Percentiles rank a stretch among this genome's conserved stretches.
phyloP scores from a whole-genome alignment of 805 yeast species.

The Barnettozyma populi region DNA sequence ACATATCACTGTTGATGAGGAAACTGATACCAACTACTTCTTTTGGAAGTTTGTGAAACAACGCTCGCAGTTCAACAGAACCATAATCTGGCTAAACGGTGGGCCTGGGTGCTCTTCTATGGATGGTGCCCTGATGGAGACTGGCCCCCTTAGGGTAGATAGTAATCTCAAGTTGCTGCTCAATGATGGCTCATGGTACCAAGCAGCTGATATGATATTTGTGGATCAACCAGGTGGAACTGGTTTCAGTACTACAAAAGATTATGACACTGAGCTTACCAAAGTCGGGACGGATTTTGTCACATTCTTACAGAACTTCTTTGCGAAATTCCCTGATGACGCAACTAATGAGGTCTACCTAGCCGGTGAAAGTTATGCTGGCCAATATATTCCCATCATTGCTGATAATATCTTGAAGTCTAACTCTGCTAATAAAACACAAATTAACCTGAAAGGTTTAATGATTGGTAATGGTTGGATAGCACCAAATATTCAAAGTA shows the following conservation, averaged over 20 bases:
- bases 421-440: conserved; percentile 27
- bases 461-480: conserved; percentile 94
- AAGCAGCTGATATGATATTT: conserved; percentile 69
- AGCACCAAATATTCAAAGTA: conserved; percentile 79
- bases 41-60: conserved; percentile 25
- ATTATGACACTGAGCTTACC: conserved; percentile 47
- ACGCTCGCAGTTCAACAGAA: conserved; percentile 29
- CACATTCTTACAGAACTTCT: conserved; percentile 61
- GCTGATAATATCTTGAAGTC: conserved; percentile 55
- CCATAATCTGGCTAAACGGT: conserved; percentile 89
- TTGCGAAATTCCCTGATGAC: conserved; percentile 69
- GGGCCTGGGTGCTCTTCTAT: conserved; percentile 98
- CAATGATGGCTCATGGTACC: conserved; percentile 81
- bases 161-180: conserved; percentile 38
- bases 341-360: conserved; percentile 55
- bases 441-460: conserved; percentile 53
- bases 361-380: conserved; percentile 97
- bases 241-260: conserved; percentile 69
- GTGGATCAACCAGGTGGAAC: conserved; percentile 96
- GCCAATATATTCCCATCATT: conserved; percentile 90
- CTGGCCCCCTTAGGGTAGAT: conserved; percentile 76
- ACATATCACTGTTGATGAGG: conserved; percentile 21
- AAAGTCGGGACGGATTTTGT: conserved; percentile 60
- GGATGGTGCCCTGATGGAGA: conserved; percentile 94
- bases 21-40: conserved; percentile 21